Conservation (phyloP, 495 filamentous ascomycete genomes). For the Talaromyces liani region DNA sequence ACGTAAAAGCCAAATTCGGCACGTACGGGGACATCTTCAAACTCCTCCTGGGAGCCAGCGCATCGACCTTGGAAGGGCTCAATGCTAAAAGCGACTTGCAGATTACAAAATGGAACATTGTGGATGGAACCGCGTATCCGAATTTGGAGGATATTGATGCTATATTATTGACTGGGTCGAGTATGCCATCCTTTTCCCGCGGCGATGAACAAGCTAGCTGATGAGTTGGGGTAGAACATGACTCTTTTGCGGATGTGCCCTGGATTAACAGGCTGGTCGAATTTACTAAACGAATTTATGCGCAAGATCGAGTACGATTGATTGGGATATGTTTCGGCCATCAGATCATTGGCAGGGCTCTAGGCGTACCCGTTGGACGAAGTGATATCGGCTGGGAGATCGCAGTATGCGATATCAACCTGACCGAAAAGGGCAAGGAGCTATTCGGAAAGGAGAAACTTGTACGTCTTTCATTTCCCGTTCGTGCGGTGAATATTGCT, state of each 20-base stretch:
- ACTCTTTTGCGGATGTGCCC: conserved; percentile 58
- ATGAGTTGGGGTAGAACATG: conserved; percentile 30
- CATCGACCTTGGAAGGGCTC: conserved; percentile 27
- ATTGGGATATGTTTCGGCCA: conserved; percentile 89
- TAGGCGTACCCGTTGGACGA: conserved; percentile 60
- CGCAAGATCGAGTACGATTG: conserved; percentile 53
- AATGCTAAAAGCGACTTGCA: conserved; percentile 42
- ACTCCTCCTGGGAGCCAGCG: conserved; percentile 48
- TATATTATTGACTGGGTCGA: conserved; percentile 71
- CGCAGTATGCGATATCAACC: conserved; percentile 59
- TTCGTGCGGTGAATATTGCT: background rate
- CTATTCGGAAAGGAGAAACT: conserved; percentile 63
- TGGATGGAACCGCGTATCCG: conserved; percentile 54
- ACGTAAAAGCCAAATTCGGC: conserved; percentile 53
- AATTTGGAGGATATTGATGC: conserved; percentile 68
- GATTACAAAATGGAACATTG: conserved; percentile 62
- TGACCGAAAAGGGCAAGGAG: conserved; percentile 64
- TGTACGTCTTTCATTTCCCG: conserved; percentile 35
- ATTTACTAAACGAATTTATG: conserved; percentile 53
- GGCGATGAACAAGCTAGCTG: background rate
- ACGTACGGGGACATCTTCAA: conserved; percentile 69
- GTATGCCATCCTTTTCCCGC: conserved; percentile 14
- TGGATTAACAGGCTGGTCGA: conserved; percentile 75
- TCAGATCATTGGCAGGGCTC: conserved; percentile 75
- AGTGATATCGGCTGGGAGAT: conserved; percentile 74